phyloP scores from a whole-genome alignment of 2,329 filamentous ascomycete genomes.

The Exophiala phaeomuriformis region DNA sequence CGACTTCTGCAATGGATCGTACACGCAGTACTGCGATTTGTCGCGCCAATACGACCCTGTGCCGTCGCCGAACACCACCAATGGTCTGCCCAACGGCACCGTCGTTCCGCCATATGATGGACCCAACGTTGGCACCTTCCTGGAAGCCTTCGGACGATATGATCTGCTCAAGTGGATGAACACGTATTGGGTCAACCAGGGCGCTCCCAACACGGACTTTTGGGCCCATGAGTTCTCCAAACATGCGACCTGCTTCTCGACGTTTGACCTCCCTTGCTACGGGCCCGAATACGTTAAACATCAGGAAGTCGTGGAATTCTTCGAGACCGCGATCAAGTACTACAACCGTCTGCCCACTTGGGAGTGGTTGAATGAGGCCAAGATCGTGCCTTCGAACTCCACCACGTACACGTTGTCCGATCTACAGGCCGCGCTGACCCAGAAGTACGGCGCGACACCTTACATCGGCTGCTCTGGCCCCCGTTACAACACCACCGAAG shows the following conservation, averaged over 20 bases:
- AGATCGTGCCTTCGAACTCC: slow-evolving; percentile 52
- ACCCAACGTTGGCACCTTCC: slow-evolving; percentile 51
- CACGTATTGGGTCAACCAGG: slow-evolving; percentile 56
- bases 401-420: slow-evolving; percentile 50
- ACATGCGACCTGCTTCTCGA: slow-evolving; percentile 61
- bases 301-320: slow-evolving; percentile 57
- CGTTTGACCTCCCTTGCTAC: slow-evolving; percentile 60
- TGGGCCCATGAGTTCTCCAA: slow-evolving; percentile 64
- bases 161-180: slow-evolving; percentile 61
- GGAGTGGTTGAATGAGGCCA: slow-evolving; percentile 49
- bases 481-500: slow-evolving; percentile 53
- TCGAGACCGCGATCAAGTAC: slow-evolving; percentile 53
- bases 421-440: slow-evolving; percentile 46
- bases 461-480: slow-evolving; percentile 58
- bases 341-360: slow-evolving; percentile 55
- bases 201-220: slow-evolving; percentile 51
- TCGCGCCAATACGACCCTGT: slow-evolving; percentile 57
- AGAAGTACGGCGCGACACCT: slow-evolving; percentile 48
- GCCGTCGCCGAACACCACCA: slow-evolving; percentile 58
- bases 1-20: slow-evolving; percentile 50
- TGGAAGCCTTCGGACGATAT: slow-evolving; percentile 50
- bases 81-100: slow-evolving; percentile 43
- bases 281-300: slow-evolving; percentile 51
- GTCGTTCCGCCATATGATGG: slow-evolving; percentile 54
- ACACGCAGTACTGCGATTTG: slow-evolving; percentile 59